A percentile compares a stretch with the other conserved stretches of the same genome.
Conservation (phyloP, 2,329 filamentous ascomycete species). For the Cercospora citrullina region DNA sequence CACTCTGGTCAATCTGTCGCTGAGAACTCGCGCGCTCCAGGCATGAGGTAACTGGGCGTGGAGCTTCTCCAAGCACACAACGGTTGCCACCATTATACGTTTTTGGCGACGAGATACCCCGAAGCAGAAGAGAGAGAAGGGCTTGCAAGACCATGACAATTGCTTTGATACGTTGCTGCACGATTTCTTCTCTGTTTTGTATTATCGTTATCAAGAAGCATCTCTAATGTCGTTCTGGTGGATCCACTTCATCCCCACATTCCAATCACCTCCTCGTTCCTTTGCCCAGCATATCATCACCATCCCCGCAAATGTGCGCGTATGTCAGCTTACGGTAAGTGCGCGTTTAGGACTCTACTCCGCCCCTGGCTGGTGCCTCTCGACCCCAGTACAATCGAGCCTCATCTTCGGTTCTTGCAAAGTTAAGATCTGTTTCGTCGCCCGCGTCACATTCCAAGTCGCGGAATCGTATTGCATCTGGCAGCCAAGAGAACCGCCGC, state of each 20-base stretch:
- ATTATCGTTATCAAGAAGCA: constrained; percentile 1
- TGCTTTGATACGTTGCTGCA: neutral
- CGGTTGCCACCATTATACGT: neutral
- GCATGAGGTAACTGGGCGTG: constrained; percentile 19
- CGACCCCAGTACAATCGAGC: neutral
- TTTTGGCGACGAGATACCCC: neutral
- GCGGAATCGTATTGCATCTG: neutral
- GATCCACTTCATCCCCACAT: constrained; percentile 6
- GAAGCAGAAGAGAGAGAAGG: neutral
- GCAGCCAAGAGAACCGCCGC: neutral
- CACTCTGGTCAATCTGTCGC: constrained; percentile 14
- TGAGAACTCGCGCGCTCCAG: constrained; percentile 23
- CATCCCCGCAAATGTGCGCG: neutral
- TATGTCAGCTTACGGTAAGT: constrained; percentile 36
- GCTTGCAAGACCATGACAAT: neutral
- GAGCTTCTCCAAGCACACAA: constrained; percentile 8
- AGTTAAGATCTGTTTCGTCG: constrained; percentile 13
- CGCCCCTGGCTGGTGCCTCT: constrained; percentile 1
- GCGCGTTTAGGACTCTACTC: constrained; percentile 1
- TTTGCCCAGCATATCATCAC: constrained; percentile 3
- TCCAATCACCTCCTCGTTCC: constrained; percentile 4
- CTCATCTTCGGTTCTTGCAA: constrained; percentile 5
- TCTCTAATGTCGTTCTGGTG: neutral
- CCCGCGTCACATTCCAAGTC: neutral
- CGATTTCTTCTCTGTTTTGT: neutral